Conservation (phyloP, 2,329 filamentous ascomycete genomes). For the Zymoseptoria crescenta region DNA sequence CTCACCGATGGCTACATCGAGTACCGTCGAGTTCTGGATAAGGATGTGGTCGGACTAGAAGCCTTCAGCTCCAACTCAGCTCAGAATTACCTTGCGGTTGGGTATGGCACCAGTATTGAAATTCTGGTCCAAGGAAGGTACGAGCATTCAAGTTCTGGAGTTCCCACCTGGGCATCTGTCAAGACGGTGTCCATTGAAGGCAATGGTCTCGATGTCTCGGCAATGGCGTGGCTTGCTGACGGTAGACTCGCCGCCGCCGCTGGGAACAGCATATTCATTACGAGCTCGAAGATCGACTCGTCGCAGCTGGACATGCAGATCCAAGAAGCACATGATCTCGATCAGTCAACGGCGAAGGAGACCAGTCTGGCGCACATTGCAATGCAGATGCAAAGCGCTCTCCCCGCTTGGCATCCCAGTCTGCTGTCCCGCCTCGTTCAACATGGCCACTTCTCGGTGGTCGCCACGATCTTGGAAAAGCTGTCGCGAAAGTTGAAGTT, state of each 20-base stretch:
- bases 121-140: slow-evolving; percentile 24
- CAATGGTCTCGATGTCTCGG: slow-evolving; percentile 17
- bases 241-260: slow-evolving; percentile 81
- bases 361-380: slow-evolving; percentile 12
- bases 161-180: slow-evolving; percentile 18
- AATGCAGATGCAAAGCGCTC: slow-evolving; percentile 62
- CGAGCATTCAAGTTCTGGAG: slow-evolving; percentile 10
- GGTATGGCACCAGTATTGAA: slow-evolving; percentile 16
- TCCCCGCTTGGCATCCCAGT: slow-evolving; percentile 88
- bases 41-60: slow-evolving; percentile 6
- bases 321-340: slow-evolving; percentile 10
- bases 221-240: slow-evolving; percentile 63
- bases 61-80: slow-evolving; percentile 10
- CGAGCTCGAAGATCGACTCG: slow-evolving; percentile 65
- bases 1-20: slow-evolving; percentile 26
- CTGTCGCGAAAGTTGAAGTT: slow-evolving; percentile 74
- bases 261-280: slow-evolving; percentile 84
- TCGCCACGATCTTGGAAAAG: slow-evolving; percentile 63
- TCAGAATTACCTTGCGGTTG: slow-evolving; percentile 24
- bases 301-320: slow-evolving; percentile 46
- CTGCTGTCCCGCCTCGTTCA: slow-evolving; percentile 82
- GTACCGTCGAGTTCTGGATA: slow-evolving; percentile 13
- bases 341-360: background rate
- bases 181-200: slow-evolving; percentile 20
- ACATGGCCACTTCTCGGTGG: slow-evolving; percentile 63